Conservation (phyloP, 106 monocot species). For the Chionographis japonica region DNA sequence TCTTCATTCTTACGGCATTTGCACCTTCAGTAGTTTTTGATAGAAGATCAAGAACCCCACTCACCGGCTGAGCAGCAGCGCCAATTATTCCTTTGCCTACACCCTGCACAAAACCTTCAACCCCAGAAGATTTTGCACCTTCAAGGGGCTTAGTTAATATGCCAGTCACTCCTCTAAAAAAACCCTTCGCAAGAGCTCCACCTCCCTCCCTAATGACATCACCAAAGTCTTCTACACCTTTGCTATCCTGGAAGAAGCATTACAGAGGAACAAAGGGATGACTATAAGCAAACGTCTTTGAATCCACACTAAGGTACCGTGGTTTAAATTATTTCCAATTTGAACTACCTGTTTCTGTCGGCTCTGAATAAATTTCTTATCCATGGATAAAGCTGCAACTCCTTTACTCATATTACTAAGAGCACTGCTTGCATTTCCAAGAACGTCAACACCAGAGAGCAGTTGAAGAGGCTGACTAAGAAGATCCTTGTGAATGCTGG, state of each 20-base stretch:
- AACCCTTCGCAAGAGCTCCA: constrained; percentile 86
- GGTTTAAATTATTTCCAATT: background rate
- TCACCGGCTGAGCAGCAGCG: constrained; percentile 94
- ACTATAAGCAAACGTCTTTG: background rate
- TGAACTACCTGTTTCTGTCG: constrained; percentile 68
- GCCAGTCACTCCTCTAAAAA: constrained; percentile 95
- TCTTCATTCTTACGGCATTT: constrained; percentile 94
- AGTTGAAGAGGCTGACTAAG: constrained; percentile 90
- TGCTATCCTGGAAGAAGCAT: constrained; percentile 69
- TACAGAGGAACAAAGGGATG: background rate
- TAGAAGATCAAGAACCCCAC: constrained; percentile 95
- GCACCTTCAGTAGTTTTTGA: constrained; percentile 99
- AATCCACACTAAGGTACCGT: background rate
- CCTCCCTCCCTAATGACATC: constrained; percentile 96
- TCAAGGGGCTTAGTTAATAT: constrained; percentile 94
- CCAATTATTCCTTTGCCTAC: constrained; percentile 97
- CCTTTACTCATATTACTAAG: constrained; percentile 98
- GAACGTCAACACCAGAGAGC: constrained; percentile 95
- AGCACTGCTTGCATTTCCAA: constrained; percentile 95
- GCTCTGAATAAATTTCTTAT: constrained; percentile 95
- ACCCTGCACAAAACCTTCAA: constrained; percentile 96
- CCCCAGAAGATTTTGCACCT: constrained; percentile 95
- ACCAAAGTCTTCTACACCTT: constrained; percentile 89
- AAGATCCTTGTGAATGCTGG: constrained; percentile 88
- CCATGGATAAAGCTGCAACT: constrained; percentile 91